phyloP scores from a whole-genome alignment of 2,329 filamentous ascomycete species.

The Pseudogymnoascus verrucosus region DNA sequence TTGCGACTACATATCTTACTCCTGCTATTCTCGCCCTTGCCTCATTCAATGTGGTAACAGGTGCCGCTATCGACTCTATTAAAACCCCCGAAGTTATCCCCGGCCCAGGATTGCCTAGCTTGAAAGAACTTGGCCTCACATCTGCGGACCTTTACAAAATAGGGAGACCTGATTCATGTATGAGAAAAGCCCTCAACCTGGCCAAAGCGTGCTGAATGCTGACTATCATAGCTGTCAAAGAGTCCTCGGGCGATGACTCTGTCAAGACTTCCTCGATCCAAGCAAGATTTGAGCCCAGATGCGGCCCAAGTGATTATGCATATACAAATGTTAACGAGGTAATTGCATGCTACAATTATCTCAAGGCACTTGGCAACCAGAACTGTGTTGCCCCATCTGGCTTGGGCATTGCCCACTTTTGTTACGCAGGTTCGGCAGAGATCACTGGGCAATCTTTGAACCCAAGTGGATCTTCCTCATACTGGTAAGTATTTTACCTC shows the following conservation, averaged over 20 bases:
- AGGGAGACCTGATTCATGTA: neutral
- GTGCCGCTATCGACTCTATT: neutral
- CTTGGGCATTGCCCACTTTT: neutral
- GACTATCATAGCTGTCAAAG: neutral
- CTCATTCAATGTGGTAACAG: neutral
- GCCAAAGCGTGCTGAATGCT: neutral
- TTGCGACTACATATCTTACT: neutral
- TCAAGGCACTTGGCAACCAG: neutral
- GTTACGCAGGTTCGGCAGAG: neutral
- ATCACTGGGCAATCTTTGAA: neutral
- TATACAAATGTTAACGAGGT: neutral
- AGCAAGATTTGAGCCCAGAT: neutral
- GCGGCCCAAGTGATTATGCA: neutral
- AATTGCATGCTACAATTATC: slow-evolving; percentile 3
- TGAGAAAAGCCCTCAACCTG: neutral
- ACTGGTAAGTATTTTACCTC: neutral
- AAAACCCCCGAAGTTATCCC: neutral
- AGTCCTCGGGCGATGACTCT: neutral
- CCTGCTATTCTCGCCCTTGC: neutral
- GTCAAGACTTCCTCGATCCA: neutral
- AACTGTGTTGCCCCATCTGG: neutral
- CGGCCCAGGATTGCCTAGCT: neutral
- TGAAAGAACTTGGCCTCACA: neutral
- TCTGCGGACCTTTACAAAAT: neutral
- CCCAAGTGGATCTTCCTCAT: neutral